A percentile compares a stretch with the other conserved stretches of the same genome.
Conservation (phyloP, 2,329 filamentous ascomycete genomes). For the Arthrinium phaeospermum region DNA sequence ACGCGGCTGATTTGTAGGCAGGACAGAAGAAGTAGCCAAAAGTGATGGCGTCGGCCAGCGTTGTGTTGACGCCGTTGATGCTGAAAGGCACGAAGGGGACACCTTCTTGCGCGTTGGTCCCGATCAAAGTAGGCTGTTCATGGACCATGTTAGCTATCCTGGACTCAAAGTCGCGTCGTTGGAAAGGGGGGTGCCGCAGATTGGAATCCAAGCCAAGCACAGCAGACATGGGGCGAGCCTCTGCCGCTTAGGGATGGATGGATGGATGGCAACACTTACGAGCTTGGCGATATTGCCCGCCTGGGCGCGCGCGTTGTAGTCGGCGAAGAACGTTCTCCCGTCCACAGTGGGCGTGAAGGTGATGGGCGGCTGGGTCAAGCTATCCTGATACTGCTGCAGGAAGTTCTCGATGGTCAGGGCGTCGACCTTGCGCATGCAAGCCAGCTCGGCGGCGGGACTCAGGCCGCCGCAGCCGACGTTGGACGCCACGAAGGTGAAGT, state of each 20-base stretch:
- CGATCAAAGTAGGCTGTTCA: constrained; percentile 31
- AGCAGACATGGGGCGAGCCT: neutral
- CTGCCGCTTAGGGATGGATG: no score
- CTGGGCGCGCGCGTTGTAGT: constrained; percentile 36
- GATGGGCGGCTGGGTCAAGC: constrained; percentile 28
- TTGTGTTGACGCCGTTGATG: constrained; percentile 25
- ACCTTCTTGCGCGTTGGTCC: constrained; percentile 34
- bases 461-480: constrained; percentile 40
- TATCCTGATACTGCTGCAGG: constrained; percentile 37
- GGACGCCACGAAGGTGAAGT: constrained; percentile 43
- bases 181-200: neutral
- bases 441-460: constrained; percentile 37
- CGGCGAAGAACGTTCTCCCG: constrained; percentile 37
- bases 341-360: constrained; percentile 37
- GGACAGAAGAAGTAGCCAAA: constrained; percentile 34
- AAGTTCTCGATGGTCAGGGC: constrained; percentile 39
- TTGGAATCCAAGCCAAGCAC: neutral
- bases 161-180: constrained; percentile 23
- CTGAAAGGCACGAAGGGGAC: constrained; percentile 29
- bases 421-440: constrained; percentile 43
- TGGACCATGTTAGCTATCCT: neutral
- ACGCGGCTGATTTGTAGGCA: constrained; percentile 24
- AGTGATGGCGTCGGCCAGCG: constrained; percentile 23
- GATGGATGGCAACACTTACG: constrained; percentile 33
- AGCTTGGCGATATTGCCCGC: constrained; percentile 33